Base-by-base conservation (phyloP, 441 rosid genomes). In the Geranium incanum region DNA sequence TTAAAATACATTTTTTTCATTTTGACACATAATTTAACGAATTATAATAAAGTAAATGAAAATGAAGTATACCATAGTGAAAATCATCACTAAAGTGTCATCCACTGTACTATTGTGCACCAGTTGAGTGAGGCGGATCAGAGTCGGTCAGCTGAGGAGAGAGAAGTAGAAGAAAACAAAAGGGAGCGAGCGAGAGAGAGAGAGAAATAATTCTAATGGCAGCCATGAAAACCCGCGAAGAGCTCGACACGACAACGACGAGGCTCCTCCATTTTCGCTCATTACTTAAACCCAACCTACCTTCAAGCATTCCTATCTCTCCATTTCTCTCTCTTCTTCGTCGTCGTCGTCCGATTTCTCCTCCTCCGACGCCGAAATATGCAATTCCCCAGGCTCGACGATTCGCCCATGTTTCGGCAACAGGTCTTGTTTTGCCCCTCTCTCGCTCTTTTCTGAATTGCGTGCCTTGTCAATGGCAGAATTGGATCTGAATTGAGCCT, bases 391-490 rank as follows among this genome's bases (percentile, higher is more conserved):
- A 86, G 82, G 82, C 92, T 89, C 74, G 95, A 89, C 68, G 95
- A 89, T 81, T 87, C 95, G 12, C 95, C 95, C 16, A 89, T 89
- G 95, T 84, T 89, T 69, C 87, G 95, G 37, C 90, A 87, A 78
- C 90, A 89, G 95, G 95, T 86, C 67, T 13, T 3, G 43, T 86
- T 68, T 13, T 3, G 43, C 6, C 48, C 67, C 19, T 50, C 28
- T 66, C 33, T 57, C 21, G 5, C 37, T 18, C 60, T 21, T 57
- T 21, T 57, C 21, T 50, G 0, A 11, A 11, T 50, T 39, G 43
- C 8, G 43, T 7, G 8, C 43, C 6, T 39, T 7, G 5, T 39
- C 43, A 39, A 39, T 39, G 43, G 43, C 43, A 4, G 6, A 39
- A 38, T 43, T 43, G 50, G 13, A 8, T 55, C 62, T 52, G 15